Base-by-base conservation (phyloP, 2,329 filamentous ascomycete genomes). In the Metarhizium rileyi region DNA sequence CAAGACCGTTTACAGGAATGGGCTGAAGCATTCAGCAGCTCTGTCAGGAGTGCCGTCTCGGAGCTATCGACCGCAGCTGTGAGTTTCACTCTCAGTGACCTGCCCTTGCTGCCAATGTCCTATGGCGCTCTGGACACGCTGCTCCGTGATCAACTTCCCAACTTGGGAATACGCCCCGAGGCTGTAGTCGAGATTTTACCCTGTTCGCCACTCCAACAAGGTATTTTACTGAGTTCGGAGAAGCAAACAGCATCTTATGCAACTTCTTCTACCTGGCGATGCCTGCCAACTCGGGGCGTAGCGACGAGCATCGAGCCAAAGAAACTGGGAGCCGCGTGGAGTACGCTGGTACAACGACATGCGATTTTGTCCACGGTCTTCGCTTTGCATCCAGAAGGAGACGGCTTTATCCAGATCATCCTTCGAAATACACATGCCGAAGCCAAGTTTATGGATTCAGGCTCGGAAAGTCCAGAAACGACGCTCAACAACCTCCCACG, bases 361-460 rank as follows among this genome's bases (percentile, higher is more conserved):
- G 48, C 47, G 3, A 47, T 52, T 3, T 30, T 52, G n/a, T 47
- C 40, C 22, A 52, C 48, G 1, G 46, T 55, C 3, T 54, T 54
- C 20, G 36, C 48, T 8, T 36, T 52, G 16, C 53, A 53, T 16
- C 51, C 51, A 2, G 53, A 53, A 5, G 48, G 50, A 10, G 46
- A 50, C 27, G 44, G 44, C 10, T 55, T 53, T 25, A 45, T 51
- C n/a, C 53, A 55, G 38, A 46, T 53, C 30, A 51, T 55, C 3
- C 36, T 55, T 12, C 10, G 16, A 18, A 22, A 22, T 16, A 18
- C 45, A 3, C 28, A 42, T 14, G 27, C 49, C 2, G 7, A 35
- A 7, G 35, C 50, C 14, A 44, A 47, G 10, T 38, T 51, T 16
- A 28, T 42, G 3, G 43, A 52, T 4, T 35, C 51, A 14, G 27